Evolutionary conservation across 306 rosid species (phyloP).

Genomic region (Dryas drummondii): DNA sequence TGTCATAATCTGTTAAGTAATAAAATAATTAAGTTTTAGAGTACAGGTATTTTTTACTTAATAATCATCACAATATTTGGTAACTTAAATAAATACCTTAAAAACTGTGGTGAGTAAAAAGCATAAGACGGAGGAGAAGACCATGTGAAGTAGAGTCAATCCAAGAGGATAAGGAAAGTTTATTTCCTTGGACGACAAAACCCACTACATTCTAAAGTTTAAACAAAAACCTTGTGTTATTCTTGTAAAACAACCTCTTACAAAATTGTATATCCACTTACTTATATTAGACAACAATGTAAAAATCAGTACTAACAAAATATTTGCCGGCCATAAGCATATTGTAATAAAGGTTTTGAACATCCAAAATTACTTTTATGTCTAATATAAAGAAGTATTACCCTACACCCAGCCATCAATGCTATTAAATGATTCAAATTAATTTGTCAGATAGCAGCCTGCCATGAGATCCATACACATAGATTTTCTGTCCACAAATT

Average conservation of each 20-base stretch:
- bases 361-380: neutral
- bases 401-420: neutral
- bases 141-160: conserved; percentile 94
- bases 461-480: no score
- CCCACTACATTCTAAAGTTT: conserved; percentile 70
- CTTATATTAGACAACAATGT: neutral
- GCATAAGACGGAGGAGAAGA: conserved; percentile 92
- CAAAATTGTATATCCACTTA: neutral
- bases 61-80: conserved; percentile 9
- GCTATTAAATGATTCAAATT: no score
- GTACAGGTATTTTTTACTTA: conserved; percentile 8
- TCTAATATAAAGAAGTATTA: neutral
- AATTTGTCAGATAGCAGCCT: no score
- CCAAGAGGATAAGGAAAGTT: conserved; percentile 97
- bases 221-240: conserved; percentile 24
- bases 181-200: conserved; percentile 93
- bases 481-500: no score
- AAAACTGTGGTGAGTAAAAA: conserved; percentile 77
- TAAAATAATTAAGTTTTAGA: conserved; percentile 8
- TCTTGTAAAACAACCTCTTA: conserved; percentile 4
- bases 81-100: conserved; percentile 52
- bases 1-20: conserved; percentile 72
- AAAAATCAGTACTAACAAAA: neutral
- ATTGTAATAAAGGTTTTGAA: neutral
- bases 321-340: neutral